phyloP scores from a whole-genome alignment of 176 grass and related monocot genomes.

The Aechmea fasciata region DNA sequence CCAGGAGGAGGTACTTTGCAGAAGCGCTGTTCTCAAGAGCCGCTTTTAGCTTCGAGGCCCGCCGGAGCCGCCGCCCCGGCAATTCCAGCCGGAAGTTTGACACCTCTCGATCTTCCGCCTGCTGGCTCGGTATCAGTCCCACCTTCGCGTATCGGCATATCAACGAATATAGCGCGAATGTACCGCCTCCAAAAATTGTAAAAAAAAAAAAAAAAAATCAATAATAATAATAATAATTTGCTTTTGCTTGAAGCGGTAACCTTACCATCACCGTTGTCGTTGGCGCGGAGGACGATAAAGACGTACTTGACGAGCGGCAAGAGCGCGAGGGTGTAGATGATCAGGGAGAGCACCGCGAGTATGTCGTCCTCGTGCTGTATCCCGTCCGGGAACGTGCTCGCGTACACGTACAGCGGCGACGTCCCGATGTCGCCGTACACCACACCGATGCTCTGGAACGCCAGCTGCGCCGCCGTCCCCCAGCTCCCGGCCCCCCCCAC shows the following conservation, averaged over 20 bases:
- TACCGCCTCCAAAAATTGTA: conserved; percentile 41
- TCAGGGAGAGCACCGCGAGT: conserved; percentile 52
- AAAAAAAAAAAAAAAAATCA: neutral
- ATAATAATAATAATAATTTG: neutral
- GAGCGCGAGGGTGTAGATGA: conserved; percentile 54
- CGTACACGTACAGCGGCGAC: conserved; percentile 53
- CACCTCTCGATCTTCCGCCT: conserved; percentile 48
- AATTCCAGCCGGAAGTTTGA: conserved; percentile 50
- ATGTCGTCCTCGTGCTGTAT: conserved; percentile 39
- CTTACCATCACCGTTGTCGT: conserved; percentile 70
- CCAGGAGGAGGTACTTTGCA: conserved; percentile 44
- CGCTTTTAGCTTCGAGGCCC: conserved; percentile 43
- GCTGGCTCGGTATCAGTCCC: conserved; percentile 53
- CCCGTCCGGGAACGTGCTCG: conserved; percentile 51
- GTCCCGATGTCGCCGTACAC: conserved; percentile 81
- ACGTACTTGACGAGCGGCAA: conserved; percentile 66
- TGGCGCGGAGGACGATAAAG: conserved; percentile 59
- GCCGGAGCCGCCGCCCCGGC: conserved; percentile 24
- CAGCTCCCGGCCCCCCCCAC: neutral
- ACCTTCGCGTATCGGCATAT: conserved; percentile 62
- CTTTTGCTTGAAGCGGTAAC: neutral
- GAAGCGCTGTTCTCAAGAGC: conserved; percentile 38
- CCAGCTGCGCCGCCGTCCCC: conserved; percentile 24
- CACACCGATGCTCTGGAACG: conserved; percentile 63
- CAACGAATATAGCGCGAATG: conserved; percentile 66